A percentile compares a stretch with the other conserved stretches of the same genome.
These are phyloP conservation scores for Olyra latifolia DNA, from an alignment of 176 grass and related monocot species.

Conservation along the genomic window DNA sequence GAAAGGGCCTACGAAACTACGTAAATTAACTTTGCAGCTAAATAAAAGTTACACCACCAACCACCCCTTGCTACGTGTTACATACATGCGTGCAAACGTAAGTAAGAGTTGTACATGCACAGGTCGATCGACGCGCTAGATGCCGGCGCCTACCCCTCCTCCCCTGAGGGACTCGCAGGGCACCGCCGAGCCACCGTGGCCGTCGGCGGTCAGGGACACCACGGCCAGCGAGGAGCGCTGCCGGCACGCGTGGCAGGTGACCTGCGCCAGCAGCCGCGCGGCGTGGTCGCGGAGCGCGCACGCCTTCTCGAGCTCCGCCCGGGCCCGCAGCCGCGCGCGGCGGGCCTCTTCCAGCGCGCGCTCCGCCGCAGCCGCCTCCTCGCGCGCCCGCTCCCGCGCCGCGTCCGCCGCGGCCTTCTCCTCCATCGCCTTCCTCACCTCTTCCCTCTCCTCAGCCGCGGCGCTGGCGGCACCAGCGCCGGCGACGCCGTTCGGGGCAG, in stretches of 20 bases:
- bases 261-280: slow-evolving; percentile 54
- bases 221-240: slow-evolving; percentile 50
- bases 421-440: slow-evolving; percentile 43
- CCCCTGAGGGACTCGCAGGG: slow-evolving; percentile 37
- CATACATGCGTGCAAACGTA: background rate
- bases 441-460: background rate
- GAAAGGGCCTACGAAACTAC: background rate
- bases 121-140: slow-evolving; percentile 7
- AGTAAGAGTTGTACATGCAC: background rate
- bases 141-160: slow-evolving; percentile 27
- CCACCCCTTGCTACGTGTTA: background rate
- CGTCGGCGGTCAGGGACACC: slow-evolving; percentile 32
- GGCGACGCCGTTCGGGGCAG: background rate
- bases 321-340: slow-evolving; percentile 68
- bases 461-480: background rate
- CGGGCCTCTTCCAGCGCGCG: slow-evolving; percentile 65
- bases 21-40: slow-evolving; percentile 1
- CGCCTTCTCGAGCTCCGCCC: slow-evolving; percentile 69
- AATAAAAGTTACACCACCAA: background rate
- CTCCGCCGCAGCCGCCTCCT: slow-evolving; percentile 61
- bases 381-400: slow-evolving; percentile 53
- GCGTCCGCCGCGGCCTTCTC: slow-evolving; percentile 60
- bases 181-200: slow-evolving; percentile 36
- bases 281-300: slow-evolving; percentile 64
- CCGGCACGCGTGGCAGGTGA: slow-evolving; percentile 85